These are phyloP conservation scores for Crithidia mellificae DNA, from an alignment of 208 protist genomes.

Conservation along the genomic window DNA sequence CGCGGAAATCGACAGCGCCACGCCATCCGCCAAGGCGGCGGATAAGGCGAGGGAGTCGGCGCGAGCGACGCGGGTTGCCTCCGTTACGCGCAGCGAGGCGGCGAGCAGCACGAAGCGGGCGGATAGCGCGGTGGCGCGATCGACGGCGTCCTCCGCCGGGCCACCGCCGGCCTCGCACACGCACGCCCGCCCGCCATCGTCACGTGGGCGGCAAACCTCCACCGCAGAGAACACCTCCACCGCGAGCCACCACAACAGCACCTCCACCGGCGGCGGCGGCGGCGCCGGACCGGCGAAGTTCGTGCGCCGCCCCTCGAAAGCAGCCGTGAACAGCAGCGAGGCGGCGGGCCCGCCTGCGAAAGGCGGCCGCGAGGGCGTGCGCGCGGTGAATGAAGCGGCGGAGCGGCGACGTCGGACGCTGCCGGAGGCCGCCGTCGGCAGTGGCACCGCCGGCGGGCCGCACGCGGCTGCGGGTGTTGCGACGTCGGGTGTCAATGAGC, in stretches of 20 bases:
- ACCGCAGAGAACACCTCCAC: constrained; percentile 6
- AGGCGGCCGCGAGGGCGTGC: no score
- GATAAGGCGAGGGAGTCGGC: not conserved
- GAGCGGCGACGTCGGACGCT: constrained; percentile 9
- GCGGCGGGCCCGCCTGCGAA: no score
- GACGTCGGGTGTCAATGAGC: not conserved
- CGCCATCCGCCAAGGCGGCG: not conserved
- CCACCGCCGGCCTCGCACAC: not conserved
- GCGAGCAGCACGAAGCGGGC: not conserved
- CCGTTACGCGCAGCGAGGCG: not conserved
- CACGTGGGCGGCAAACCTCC: not conserved
- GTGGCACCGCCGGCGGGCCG: no score
- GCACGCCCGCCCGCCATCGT: not conserved
- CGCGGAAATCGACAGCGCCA: not conserved
- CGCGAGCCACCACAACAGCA: not conserved
- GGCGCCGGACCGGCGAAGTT: constrained; percentile 2
- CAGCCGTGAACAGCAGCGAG: constrained; percentile 1
- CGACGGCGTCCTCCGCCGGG: not conserved
- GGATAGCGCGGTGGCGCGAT: not conserved
- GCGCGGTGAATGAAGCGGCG: not conserved
- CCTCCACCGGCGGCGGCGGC: not conserved
- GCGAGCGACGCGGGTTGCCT: not conserved
- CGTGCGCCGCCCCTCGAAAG: not conserved
- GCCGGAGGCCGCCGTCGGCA: no score
- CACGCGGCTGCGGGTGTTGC: no score